Evolutionary conservation across 805 yeast genomes (phyloP).

Genomic region (Cyberlindnera veronae): DNA sequence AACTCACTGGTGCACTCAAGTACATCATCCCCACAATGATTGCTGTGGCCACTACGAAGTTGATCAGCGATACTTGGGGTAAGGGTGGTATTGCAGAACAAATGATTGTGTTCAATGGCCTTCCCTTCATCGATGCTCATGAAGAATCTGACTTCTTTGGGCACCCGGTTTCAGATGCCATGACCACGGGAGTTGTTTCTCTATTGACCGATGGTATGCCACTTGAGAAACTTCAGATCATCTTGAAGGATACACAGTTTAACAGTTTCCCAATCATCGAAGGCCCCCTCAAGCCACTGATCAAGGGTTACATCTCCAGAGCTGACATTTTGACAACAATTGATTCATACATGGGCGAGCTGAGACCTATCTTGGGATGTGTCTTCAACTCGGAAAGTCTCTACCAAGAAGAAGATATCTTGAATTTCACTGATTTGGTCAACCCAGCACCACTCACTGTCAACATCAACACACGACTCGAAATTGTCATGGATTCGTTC

Average conservation of each 20-base stretch:
- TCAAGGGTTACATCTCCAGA: constrained; percentile 45
- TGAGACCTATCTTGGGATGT: constrained; percentile 17
- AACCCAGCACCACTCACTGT: constrained; percentile 63
- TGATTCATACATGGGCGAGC: constrained; percentile 30
- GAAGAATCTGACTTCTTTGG: constrained; percentile 60
- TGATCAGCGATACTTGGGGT: constrained; percentile 75
- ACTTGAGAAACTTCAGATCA: constrained; percentile 31
- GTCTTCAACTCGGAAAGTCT: constrained; percentile 4
- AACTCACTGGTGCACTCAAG: constrained; percentile 89
- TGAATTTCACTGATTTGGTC: constrained; percentile 33
- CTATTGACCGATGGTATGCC: constrained; percentile 38
- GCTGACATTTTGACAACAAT: constrained; percentile 36
- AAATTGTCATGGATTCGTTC: constrained; percentile 63
- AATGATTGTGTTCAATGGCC: constrained; percentile 84
- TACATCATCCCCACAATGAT: constrained; percentile 96
- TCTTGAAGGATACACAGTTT: constrained; percentile 34
- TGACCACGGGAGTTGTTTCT: constrained; percentile 45
- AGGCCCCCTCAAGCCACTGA: constrained; percentile 34
- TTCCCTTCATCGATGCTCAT: constrained; percentile 74
- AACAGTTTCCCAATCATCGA: constrained; percentile 55
- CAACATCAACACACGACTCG: constrained; percentile 49
- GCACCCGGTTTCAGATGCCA: constrained; percentile 50
- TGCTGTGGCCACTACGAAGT: constrained; percentile 83
- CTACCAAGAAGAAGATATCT: constrained; percentile 9
- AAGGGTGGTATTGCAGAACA: constrained; percentile 93